Evolutionary conservation across 495 filamentous ascomycete species (phyloP).

Genomic region (Penicillium mononematosum): DNA sequence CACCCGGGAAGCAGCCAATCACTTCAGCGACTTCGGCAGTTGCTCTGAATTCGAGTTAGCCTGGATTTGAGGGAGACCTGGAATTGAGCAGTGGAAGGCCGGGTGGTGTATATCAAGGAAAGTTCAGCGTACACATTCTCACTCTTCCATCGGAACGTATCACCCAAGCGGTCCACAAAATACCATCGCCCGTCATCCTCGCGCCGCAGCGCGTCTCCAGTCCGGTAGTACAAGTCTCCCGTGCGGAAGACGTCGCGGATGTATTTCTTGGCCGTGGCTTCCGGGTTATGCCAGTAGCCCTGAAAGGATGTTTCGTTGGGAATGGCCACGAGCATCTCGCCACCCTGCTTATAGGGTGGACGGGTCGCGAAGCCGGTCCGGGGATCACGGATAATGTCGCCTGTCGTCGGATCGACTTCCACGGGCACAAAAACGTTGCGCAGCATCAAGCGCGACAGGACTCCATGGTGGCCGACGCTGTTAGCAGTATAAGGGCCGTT

Average conservation of each 20-base stretch:
- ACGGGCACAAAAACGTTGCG: conserved; percentile 62
- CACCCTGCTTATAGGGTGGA: conserved; percentile 64
- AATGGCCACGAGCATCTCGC: conserved; percentile 70
- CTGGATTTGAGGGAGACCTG: too few relatives aligned
- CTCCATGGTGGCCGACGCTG: conserved; percentile 71
- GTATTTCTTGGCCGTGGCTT: conserved; percentile 68
- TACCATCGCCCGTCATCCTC: conserved; percentile 71
- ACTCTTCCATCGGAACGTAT: conserved; percentile 82
- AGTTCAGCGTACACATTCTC: conserved; percentile 63
- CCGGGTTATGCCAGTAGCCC: conserved; percentile 67
- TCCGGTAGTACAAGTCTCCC: conserved; percentile 74
- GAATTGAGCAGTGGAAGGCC: neutral
- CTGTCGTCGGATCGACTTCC: conserved; percentile 65
- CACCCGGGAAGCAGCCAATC: conserved; percentile 61
- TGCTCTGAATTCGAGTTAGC: conserved; percentile 24
- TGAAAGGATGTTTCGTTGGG: conserved; percentile 59
- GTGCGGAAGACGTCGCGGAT: conserved; percentile 69
- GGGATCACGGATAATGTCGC: conserved; percentile 60
- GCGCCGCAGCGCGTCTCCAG: conserved; percentile 69
- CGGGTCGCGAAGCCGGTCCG: conserved; percentile 65
- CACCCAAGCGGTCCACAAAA: conserved; percentile 73
- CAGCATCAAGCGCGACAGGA: conserved; percentile 49
- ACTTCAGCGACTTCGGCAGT: conserved; percentile 73
- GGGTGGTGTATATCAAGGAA: too few relatives aligned
- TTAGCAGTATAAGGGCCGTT: conserved; percentile 58